Percentiles rank a stretch among this genome's conserved stretches.
phyloP scores from a whole-genome alignment of 352 stramenopile species.

The Pythium vanterpoolii region DNA sequence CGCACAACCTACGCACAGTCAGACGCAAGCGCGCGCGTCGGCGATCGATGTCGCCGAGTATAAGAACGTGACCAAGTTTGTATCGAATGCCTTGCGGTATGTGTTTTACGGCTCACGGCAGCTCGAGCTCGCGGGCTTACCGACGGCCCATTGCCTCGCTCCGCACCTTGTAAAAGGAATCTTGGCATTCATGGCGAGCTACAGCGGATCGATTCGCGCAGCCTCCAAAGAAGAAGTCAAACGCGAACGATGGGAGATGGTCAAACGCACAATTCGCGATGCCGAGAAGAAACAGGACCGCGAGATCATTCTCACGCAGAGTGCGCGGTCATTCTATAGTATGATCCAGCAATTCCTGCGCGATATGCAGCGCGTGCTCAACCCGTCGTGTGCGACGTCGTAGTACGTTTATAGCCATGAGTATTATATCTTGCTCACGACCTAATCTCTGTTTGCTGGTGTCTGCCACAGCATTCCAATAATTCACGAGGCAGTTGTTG shows the following conservation, averaged over 20 bases:
- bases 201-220: slow-evolving; percentile 66
- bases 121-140: slow-evolving; percentile 70
- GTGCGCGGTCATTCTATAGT: slow-evolving; percentile 70
- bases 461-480: slow-evolving; percentile 39
- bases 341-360: slow-evolving; percentile 80
- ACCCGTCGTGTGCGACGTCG: slow-evolving; percentile 75
- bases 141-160: slow-evolving; percentile 69
- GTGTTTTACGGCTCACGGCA: slow-evolving; percentile 81
- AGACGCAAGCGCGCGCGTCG: slow-evolving; percentile 4
- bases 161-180: slow-evolving; percentile 60
- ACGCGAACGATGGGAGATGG: slow-evolving; percentile 81
- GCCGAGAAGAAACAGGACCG: slow-evolving; percentile 59
- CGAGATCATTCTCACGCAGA: slow-evolving; percentile 82
- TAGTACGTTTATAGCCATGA: not conserved
- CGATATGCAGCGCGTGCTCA: slow-evolving; percentile 72
- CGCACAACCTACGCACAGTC: not conserved
- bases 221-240: slow-evolving; percentile 75
- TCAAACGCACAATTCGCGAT: slow-evolving; percentile 62
- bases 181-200: slow-evolving; percentile 55
- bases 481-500: slow-evolving; percentile 56
- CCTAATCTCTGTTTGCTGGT: slow-evolving; percentile 3
- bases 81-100: slow-evolving; percentile 70
- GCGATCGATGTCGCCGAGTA: slow-evolving; percentile 72
- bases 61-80: slow-evolving; percentile 72
- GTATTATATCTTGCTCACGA: not conserved